Base-by-base conservation (phyloP, 2,329 filamentous ascomycete genomes). In the Capronia americana region DNA sequence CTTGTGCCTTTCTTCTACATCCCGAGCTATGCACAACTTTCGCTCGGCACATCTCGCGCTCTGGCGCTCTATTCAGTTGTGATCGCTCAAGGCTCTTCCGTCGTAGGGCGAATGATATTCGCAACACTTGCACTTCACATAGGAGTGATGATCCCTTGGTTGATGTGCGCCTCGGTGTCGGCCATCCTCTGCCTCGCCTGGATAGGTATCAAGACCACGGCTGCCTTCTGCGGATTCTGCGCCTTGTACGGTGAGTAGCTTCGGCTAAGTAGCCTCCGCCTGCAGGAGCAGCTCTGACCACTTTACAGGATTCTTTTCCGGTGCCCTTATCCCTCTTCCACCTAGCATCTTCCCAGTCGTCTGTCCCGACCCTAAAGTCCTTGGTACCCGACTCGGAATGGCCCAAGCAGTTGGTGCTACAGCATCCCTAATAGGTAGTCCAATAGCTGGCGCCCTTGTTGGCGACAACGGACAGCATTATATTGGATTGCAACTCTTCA, bases 291-390 rank as follows among this genome's bases (percentile, higher is more conserved):
- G 17, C 34, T 46, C 24, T 26, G 14, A 38, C 32, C 4, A 34
- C 28, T 12, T 2, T 34, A 14, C 26, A 71, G 70, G 89, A 3
- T 80, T 88, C 59, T 84, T 84, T 4, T 86, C 83, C 0, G 88
- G 86, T 0, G 86, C 81, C 0, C 83, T 90, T 48, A 87, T 90
- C 74, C 83, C 83, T 20, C 75, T 90, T 6, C 89, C 90, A 63
- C 87, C 88, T 0, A 85, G 87, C 0, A 83, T 83, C 0, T 76
- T 88, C 57, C 82, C 82, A 14, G 81, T 82, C 53, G 77, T 85
- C 46, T 83, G 80, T 3, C 78, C 78, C 0, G 80, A 85, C 69
- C 65, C 82, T 32, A 74, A 76, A 44, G 81, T 80, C 66, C 72
- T 79, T 0, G 83, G 83, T 0, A 79, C 80, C 12, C 78, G 82